Evolutionary conservation across 352 stramenopile species (phyloP), one percentile per base, ranked within the genome.

Genomic region (Phytophthora fragariae): DNA sequence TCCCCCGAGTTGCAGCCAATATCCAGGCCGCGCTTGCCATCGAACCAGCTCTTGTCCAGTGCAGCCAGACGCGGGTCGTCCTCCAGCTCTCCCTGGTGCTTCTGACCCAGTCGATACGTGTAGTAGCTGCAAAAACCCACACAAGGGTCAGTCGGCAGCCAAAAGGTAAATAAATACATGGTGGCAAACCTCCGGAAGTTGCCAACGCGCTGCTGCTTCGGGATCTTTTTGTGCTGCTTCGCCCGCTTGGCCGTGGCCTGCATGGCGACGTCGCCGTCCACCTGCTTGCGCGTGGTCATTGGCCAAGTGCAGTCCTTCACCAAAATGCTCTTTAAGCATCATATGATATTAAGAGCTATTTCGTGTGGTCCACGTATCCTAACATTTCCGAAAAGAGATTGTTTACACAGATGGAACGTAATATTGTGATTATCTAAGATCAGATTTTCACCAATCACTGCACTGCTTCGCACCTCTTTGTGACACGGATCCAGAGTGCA

Each of bases 1-100:
- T 92, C 80, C 12, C 89, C 89, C 3, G 86, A 89, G 72, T 96
- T 96, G 77, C 88, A 96, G 65, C 88, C 89, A 47, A 96, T 89
- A 54, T 95, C 89, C 11, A 95, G 74, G 0, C 80, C 86, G 17
- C 85, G 88, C 47, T 91, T 92, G 33, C 61, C 76, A 6, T 75
- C 65, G 46, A 94, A 93, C 88, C 89, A 96, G 47, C 56, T 78
- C n/a, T 78, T 81, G 10, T 90, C 62, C n/a, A 96, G 72, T 9
- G 82, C 76, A 8, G 65, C 31, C 6, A 96, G 77, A 17, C 89
- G 85, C 11, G 88, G 77, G 62, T 96, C 89, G 27, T 84, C 70
- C 37, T 88, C 85, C 5, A 89, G 55, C 49, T 77, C 73, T 3
- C 82, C 85, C 44, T 83, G 73, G 46, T 73, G 71, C 52, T 87